Evolutionary conservation across 2,329 filamentous ascomycete genomes (phyloP), one percentile per base, ranked within the genome.

Genomic region (Cercospora sp.): DNA sequence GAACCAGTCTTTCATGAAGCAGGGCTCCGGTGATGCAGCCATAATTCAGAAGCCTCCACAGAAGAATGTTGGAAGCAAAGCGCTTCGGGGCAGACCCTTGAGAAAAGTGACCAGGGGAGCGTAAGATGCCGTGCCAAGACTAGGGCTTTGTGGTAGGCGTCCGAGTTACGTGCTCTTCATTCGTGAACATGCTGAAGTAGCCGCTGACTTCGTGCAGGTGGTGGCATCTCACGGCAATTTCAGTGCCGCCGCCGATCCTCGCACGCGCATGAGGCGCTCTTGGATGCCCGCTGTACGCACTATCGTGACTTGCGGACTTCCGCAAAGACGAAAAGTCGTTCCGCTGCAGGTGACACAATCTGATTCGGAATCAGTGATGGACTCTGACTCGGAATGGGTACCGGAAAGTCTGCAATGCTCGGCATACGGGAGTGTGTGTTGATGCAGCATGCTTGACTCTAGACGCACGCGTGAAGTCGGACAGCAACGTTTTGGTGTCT

Each of bases 51-150:
- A 30, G 49, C 49, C 24, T 26, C 24, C 21, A 28, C 49, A 40
- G 37, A 40, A n/a, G 16, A 8, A 16, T 40, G 37, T 8, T 40
- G 24, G 12, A 28, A n/a, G 49, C 8, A 13, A 9, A 26, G 24
- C 24, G 5, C 26, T 13, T 16, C 21, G 49, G 5, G 24, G 6
- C 24, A 26, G 49, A 26, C 9, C 13, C 49, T 13, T 24, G 13
- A 28, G 5, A 53, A 13, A n/a, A 53, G 21, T 28, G 21, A 26
- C 49, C 49, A n/a, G 9, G 49, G 49, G 5, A 28, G 21, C 49
- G 12, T 28, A 53, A 53, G 49, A 53, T 28, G 49, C 49, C 16
- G 18, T 37, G 55, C 55, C 55, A 59, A 59, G 55, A 59, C 55
- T 37, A 59, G 55, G 55, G 55, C 55, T 34, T 32, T 24, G 16